Conservation (phyloP, 2,329 filamentous ascomycete species). For the Bipolaris gigantea region DNA sequence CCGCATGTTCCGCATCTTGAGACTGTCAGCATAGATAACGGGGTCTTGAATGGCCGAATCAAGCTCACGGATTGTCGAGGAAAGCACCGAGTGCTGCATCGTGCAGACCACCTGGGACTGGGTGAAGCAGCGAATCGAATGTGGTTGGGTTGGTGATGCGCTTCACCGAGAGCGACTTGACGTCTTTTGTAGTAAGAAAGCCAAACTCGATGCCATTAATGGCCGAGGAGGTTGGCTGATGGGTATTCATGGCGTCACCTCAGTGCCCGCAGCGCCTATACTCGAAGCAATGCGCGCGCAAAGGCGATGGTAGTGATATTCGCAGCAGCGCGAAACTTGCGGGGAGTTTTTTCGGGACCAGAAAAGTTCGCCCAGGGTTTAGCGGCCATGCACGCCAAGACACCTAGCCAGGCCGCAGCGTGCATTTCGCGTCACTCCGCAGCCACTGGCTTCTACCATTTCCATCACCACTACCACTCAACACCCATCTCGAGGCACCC, state of each 20-base stretch:
- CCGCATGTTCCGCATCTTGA: conserved; percentile 88
- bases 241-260: conserved; percentile 48
- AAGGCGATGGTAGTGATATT: conserved; percentile 12
- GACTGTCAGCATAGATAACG: conserved; percentile 10
- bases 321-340: conserved; percentile 19
- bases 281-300: conserved; percentile 16
- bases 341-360: conserved; percentile 36
- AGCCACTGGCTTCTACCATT: conserved; percentile 7
- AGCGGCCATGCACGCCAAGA: conserved; percentile 26
- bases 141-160: conserved; percentile 90
- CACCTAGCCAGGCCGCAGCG: conserved; percentile 7
- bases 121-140: conserved; percentile 90
- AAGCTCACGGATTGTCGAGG: conserved; percentile 75
- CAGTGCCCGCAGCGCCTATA: conserved; percentile 17
- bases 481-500: background rate
- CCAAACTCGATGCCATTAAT: conserved; percentile 89
- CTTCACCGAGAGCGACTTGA: conserved; percentile 87
- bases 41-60: background rate
- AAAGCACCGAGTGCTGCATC: conserved; percentile 90
- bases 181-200: conserved; percentile 79
- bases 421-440: conserved; percentile 22
- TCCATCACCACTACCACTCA: conserved; percentile 3
- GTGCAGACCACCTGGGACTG: conserved; percentile 87
- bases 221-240: conserved; percentile 77
- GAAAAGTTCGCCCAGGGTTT: conserved; percentile 35